Conservation (phyloP, 2,329 filamentous ascomycete genomes). For the Cercospora sp. region DNA sequence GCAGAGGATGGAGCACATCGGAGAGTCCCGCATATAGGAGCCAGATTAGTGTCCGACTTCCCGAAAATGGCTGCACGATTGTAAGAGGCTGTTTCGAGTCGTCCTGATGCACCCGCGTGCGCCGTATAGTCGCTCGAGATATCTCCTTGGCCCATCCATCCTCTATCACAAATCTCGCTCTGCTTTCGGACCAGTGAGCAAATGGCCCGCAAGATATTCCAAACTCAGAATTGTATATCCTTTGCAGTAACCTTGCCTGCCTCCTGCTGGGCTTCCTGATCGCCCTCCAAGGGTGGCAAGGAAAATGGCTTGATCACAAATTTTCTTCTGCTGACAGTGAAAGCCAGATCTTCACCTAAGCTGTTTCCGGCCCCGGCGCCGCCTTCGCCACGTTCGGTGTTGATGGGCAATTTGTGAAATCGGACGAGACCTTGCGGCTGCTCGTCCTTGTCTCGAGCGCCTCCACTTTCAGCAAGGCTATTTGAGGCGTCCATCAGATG, state of each 20-base stretch:
- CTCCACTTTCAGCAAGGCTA: constrained; percentile 45
- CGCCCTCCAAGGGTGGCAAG: constrained; percentile 81
- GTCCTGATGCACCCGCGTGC: background rate
- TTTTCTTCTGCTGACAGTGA: constrained; percentile 80
- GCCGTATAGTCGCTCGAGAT: background rate
- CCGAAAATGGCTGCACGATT: background rate
- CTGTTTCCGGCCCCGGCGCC: constrained; percentile 62
- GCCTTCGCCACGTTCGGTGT: constrained; percentile 85
- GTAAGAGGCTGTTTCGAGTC: background rate
- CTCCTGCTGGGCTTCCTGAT: constrained; percentile 61
- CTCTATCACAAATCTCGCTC: background rate
- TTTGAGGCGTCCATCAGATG: constrained; percentile 58
- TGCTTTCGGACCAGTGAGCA: background rate
- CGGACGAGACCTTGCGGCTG: constrained; percentile 82
- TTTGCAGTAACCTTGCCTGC: constrained; percentile 58
- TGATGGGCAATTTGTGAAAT: constrained; percentile 78
- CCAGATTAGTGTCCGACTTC: background rate
- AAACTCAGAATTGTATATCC: constrained; percentile 69
- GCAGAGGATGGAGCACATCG: background rate
- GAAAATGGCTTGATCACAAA: constrained; percentile 87
- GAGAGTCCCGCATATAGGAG: background rate
- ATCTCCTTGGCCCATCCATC: background rate
- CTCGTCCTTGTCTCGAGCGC: constrained; percentile 65
- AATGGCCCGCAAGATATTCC: background rate
- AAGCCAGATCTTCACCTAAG: constrained; percentile 82